Percentiles rank a stretch among this genome's conserved stretches.
phyloP scores from a whole-genome alignment of 2,329 filamentous ascomycete genomes.

The Clonostachys sp. region DNA sequence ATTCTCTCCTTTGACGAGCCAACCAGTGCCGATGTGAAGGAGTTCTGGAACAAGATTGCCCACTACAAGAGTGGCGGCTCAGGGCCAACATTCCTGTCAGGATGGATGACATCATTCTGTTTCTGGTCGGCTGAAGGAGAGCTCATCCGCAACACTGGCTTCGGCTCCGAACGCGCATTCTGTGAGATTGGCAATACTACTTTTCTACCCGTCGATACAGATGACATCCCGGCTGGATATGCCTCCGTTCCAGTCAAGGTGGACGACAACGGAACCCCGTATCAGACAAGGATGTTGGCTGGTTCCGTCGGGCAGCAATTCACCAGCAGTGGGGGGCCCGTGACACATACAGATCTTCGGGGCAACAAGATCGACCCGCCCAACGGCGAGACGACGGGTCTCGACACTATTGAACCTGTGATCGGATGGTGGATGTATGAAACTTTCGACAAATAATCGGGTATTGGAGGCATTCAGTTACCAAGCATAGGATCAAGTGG shows the following conservation, averaged over 20 bases:
- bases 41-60: slow-evolving; percentile 28
- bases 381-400: background rate
- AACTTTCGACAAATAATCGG: background rate
- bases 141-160: background rate
- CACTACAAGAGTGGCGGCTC: background rate
- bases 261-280: background rate
- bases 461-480: too few species aligned
- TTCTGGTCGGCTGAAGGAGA: background rate
- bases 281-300: background rate
- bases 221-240: background rate
- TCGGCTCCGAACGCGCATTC: background rate
- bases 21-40: slow-evolving; percentile 10
- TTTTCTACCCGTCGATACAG: background rate
- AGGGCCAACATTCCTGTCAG: background rate
- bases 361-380: background rate
- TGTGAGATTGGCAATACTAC: background rate
- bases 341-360: too few species aligned
- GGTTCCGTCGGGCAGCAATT: background rate
- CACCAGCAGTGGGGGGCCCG: background rate
- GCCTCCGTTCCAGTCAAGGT: background rate
- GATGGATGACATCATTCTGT: slow-evolving; percentile 1
- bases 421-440: slow-evolving; percentile 2
- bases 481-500: too few species aligned
- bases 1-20: slow-evolving; percentile 26
- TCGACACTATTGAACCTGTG: background rate